Percentiles rank a stretch among this genome's conserved stretches.
Evolutionary conservation across 1,139 yeast genomes (phyloP).

Genomic region (Scheffersomyces illinoinensis): DNA sequence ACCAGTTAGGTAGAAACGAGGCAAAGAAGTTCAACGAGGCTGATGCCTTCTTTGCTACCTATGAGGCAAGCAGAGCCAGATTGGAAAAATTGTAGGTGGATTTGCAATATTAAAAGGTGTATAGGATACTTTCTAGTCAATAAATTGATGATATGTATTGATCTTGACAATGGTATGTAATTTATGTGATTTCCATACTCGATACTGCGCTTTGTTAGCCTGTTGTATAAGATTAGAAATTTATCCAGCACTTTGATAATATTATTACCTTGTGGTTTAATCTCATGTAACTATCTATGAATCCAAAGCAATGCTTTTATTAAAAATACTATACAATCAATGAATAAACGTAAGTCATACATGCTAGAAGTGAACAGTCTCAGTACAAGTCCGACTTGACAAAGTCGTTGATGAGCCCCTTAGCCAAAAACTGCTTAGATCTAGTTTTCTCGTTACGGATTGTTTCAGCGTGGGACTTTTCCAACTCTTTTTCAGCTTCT

Average conservation of each 20-base stretch:
- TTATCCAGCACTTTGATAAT: neutral
- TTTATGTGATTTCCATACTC: neutral
- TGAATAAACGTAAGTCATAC: slow-evolving; percentile 4
- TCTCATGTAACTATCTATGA: neutral
- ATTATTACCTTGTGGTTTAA: neutral
- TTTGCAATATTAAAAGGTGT: neutral
- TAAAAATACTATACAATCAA: slow-evolving; percentile 1
- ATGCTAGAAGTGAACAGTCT: slow-evolving; percentile 4
- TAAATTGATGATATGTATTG: neutral
- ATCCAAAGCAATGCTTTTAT: neutral
- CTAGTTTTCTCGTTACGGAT: slow-evolving; percentile 47
- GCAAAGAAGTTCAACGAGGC: slow-evolving; percentile 33
- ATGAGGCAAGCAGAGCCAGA: slow-evolving; percentile 20
- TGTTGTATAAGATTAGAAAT: too few species aligned
- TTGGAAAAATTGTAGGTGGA: slow-evolving; percentile 28
- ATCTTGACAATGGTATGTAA: neutral
- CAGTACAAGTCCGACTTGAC: slow-evolving; percentile 54
- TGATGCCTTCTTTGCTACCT: slow-evolving; percentile 33
- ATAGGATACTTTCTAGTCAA: neutral
- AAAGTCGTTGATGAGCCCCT: slow-evolving; percentile 61
- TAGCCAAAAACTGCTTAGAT: slow-evolving; percentile 48
- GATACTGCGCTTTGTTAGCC: too few species aligned
- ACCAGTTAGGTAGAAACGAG: slow-evolving; percentile 56
- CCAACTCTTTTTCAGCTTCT: slow-evolving; percentile 54
- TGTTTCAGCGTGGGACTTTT: slow-evolving; percentile 35